A percentile compares a stretch with the other conserved stretches of the same genome.
Conservation (phyloP, 768 basidiomycete species). For the Suillus ampliporus region DNA sequence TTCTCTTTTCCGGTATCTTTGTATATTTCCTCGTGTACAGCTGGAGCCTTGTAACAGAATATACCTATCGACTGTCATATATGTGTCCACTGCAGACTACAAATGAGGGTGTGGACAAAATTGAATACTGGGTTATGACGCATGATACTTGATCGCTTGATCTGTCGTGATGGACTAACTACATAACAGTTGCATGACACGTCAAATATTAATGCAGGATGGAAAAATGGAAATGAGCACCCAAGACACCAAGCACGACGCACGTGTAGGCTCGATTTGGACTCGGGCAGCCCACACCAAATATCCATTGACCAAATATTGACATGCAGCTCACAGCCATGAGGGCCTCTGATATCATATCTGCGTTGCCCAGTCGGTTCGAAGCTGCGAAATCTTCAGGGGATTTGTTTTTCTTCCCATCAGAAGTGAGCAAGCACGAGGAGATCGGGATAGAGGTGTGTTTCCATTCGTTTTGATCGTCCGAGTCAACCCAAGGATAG, state of each 20-base stretch:
- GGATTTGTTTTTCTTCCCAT: slow-evolving; percentile 82
- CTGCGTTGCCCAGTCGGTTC: slow-evolving; percentile 57
- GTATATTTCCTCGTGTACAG: not conserved
- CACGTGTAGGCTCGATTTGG: not conserved
- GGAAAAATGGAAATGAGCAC: no score
- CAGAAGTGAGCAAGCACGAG: slow-evolving; percentile 60
- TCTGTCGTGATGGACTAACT: no score
- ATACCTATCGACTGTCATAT: no score
- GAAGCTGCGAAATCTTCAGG: slow-evolving; percentile 64
- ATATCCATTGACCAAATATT: not conserved
- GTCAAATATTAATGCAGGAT: no score
- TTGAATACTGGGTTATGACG: no score
- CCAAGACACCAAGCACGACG: no score
- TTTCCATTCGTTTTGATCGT: slow-evolving; percentile 12
- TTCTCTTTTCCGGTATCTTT: not conserved
- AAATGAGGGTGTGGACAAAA: no score
- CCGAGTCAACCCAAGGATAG: not conserved
- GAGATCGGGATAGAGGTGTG: slow-evolving; percentile 72
- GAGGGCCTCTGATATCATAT: slow-evolving; percentile 53
- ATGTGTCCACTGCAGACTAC: no score
- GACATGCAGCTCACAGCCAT: slow-evolving; percentile 6
- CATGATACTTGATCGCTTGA: no score
- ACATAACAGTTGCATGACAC: no score
- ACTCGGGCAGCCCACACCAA: not conserved
- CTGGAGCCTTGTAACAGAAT: no score